A percentile compares a stretch with the other conserved stretches of the same genome.
phyloP scores from a whole-genome alignment of 306 rosid species.

The Quercus mongolica region DNA sequence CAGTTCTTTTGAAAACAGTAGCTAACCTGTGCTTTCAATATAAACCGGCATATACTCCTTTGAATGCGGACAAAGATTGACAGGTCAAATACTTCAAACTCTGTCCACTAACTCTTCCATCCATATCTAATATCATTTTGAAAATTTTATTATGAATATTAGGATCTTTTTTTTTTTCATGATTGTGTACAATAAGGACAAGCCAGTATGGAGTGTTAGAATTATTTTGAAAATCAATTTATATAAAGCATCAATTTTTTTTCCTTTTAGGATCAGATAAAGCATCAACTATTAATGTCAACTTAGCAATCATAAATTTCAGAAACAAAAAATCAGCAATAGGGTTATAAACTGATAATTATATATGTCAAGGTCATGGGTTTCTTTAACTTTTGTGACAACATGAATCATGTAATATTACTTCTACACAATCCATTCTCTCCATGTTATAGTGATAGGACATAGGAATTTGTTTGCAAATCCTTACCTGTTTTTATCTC shows the following conservation, averaged over 20 bases:
- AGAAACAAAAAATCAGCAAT: not conserved
- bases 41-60: too few species aligned
- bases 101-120: not conserved
- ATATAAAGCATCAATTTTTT: not conserved
- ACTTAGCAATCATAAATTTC: not conserved
- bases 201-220: not conserved
- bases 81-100: too few species aligned
- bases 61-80: too few species aligned
- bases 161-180: too few species aligned
- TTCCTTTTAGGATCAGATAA: too few species aligned
- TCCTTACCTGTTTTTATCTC: not conserved
- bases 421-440: not conserved
- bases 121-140: not conserved
- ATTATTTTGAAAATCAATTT: not conserved
- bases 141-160: too few species aligned
- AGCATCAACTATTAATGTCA: not conserved
- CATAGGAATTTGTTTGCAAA: not conserved
- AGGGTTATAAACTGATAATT: not conserved
- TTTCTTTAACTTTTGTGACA: too few species aligned
- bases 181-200: not conserved
- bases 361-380: too few species aligned
- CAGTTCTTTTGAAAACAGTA: too few species aligned
- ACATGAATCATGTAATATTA: too few species aligned
- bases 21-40: too few species aligned
- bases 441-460: not conserved